Percentiles rank a stretch among this genome's conserved stretches.
phyloP scores from a whole-genome alignment of 2,329 filamentous ascomycete genomes.

The Endocalyx cinctus region DNA sequence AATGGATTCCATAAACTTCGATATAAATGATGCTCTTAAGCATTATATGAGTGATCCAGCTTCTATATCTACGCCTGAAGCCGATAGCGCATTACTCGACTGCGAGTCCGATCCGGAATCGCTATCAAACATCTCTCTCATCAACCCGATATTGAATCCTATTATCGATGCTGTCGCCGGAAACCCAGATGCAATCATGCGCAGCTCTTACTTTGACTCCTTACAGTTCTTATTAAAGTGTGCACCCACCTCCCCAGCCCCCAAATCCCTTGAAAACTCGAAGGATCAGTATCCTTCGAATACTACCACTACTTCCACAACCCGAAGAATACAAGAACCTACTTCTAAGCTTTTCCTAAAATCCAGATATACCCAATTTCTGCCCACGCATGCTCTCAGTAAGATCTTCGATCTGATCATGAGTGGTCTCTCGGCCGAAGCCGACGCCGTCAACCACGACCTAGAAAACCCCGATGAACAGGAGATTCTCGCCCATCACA shows the following conservation, averaged over 20 bases:
- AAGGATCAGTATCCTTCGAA: too few relatives aligned
- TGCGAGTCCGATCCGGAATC: constrained; percentile 89
- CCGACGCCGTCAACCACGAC: constrained; percentile 79
- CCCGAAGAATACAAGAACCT: constrained; percentile 35
- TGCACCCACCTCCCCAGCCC: constrained; percentile 52
- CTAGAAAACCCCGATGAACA: constrained; percentile 84
- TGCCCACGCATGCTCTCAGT: constrained; percentile 79
- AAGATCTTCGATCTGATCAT: constrained; percentile 90
- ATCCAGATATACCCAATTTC: constrained; percentile 74
- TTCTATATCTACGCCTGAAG: constrained; percentile 79
- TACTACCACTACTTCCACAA: constrained; percentile 9
- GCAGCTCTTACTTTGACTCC: constrained; percentile 79
- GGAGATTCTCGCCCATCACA: constrained; percentile 80
- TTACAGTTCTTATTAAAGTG: constrained; percentile 96
- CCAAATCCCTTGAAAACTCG: constrained; percentile 20
- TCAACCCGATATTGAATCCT: constrained; percentile 83
- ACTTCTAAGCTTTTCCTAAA: constrained; percentile 59
- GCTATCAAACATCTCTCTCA: constrained; percentile 64
- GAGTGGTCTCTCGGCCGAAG: constrained; percentile 79
- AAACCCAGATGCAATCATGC: constrained; percentile 81
- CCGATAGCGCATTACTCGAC: constrained; percentile 75
- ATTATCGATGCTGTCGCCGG: constrained; percentile 91
- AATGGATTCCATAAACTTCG: constrained; percentile 79
- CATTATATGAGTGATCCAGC: constrained; percentile 92
- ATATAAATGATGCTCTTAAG: constrained; percentile 95